Evolutionary conservation across 192 early-diverging fungal species (phyloP).

Genomic region (Coemansia sp.): DNA sequence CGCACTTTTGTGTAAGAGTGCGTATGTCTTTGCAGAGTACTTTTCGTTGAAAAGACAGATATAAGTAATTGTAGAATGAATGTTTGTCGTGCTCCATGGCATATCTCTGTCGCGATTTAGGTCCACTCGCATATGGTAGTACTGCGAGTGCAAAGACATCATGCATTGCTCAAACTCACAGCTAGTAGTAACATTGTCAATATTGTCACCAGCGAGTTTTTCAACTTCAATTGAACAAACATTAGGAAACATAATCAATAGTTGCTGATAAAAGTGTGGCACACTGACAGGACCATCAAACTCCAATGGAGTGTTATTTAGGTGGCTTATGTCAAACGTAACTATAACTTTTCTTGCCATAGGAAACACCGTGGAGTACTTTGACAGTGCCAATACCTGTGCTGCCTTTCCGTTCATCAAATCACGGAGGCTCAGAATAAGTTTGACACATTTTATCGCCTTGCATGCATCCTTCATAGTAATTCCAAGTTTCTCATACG

Average conservation of each 20-base stretch:
- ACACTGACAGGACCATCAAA: background rate
- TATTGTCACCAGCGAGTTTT: background rate
- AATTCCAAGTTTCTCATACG: background rate
- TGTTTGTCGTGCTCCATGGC: background rate
- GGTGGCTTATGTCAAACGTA: background rate
- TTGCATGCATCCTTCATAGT: background rate
- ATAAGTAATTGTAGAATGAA: background rate
- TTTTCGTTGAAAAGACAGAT: background rate
- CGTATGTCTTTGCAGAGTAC: background rate
- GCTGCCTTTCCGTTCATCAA: background rate
- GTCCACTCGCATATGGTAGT: background rate
- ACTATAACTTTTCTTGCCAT: background rate
- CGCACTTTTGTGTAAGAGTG: background rate
- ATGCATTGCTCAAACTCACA: slow-evolving; percentile 1
- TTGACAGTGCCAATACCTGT: background rate
- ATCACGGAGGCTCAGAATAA: background rate
- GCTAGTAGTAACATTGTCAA: background rate
- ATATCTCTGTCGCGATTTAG: background rate
- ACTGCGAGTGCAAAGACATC: background rate
- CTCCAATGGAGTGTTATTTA: background rate
- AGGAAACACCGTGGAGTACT: background rate
- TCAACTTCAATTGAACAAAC: background rate
- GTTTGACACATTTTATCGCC: background rate
- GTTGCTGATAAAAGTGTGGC: background rate
- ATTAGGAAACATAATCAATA: background rate